phyloP scores from a whole-genome alignment of 2,329 filamentous ascomycete genomes.

The Colletotrichum euphorbiae region DNA sequence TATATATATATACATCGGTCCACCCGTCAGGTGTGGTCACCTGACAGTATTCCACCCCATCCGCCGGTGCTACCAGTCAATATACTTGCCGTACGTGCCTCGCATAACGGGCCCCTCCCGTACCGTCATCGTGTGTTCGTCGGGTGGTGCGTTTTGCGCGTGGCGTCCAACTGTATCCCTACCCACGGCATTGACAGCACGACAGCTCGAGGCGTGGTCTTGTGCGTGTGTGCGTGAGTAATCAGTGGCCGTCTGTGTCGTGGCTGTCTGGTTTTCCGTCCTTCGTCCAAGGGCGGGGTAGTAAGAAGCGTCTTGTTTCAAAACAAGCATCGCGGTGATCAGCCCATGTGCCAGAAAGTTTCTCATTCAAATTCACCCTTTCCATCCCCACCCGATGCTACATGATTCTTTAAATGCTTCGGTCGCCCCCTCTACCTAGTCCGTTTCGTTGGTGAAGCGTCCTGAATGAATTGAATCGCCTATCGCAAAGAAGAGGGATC shows the following conservation, averaged over 20 bases:
- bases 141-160: neutral
- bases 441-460: neutral
- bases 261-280: neutral
- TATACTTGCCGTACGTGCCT: neutral
- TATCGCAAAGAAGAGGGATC: neutral
- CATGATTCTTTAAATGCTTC: neutral
- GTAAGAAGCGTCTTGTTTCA: constrained; percentile 26
- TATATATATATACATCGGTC: too few species aligned
- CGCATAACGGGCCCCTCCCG: neutral
- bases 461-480: constrained; percentile 2
- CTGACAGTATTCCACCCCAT: constrained; percentile 3
- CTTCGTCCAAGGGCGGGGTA: constrained; percentile 33
- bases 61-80: neutral
- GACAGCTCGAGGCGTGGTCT: neutral
- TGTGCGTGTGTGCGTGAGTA: neutral
- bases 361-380: constrained; percentile 12
- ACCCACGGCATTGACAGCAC: constrained; percentile 7
- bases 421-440: neutral
- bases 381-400: constrained; percentile 7
- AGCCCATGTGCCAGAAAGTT: constrained; percentile 21
- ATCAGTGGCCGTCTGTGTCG: neutral
- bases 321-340: constrained; percentile 30
- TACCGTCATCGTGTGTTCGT: neutral
- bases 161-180: neutral
- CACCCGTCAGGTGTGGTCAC: too few species aligned